These are phyloP conservation scores for Hemileia vastatrix DNA, from an alignment of 1,284 basidiomycete species.

Conservation along the genomic window DNA sequence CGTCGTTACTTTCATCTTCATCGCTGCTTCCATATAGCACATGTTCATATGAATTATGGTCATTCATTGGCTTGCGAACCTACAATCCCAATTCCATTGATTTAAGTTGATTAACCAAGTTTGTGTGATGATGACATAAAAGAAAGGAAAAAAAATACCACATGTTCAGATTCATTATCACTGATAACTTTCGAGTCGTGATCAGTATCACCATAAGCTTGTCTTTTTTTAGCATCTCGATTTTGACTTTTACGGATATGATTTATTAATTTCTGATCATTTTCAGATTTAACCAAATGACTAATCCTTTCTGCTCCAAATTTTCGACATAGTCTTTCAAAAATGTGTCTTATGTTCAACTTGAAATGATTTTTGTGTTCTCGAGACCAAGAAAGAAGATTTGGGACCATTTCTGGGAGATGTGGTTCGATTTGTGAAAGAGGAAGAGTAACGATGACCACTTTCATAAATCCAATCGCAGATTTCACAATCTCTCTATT, in stretches of 20 bases:
- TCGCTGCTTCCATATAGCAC: constrained; percentile 71
- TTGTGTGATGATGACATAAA: not conserved
- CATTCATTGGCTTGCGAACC: too few species aligned
- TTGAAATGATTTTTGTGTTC: constrained; percentile 99
- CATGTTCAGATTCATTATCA: constrained; percentile 49
- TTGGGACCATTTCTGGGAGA: constrained; percentile 67
- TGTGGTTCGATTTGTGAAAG: constrained; percentile 62
- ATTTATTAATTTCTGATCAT: constrained; percentile 65
- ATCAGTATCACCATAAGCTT: constrained; percentile 28
- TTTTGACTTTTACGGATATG: constrained; percentile 90
- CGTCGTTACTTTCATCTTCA: constrained; percentile 66
- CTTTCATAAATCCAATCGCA: constrained; percentile 87
- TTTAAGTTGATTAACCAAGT: constrained; percentile 10
- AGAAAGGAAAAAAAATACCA: constrained; percentile 10
- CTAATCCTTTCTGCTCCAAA: constrained; percentile 77
- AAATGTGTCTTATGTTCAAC: constrained; percentile 86
- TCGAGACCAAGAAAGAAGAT: constrained; percentile 80
- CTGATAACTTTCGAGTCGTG: constrained; percentile 50
- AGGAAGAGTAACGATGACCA: constrained; percentile 75
- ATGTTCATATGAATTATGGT: constrained; percentile 82
- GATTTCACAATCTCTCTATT: constrained; percentile 98
- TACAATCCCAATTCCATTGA: too few species aligned
- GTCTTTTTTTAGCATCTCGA: constrained; percentile 61
- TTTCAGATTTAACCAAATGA: constrained; percentile 52
- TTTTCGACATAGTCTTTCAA: constrained; percentile 85